phyloP scores from a whole-genome alignment of 352 stramenopile species.

The Halophytophthora batemanensis region DNA sequence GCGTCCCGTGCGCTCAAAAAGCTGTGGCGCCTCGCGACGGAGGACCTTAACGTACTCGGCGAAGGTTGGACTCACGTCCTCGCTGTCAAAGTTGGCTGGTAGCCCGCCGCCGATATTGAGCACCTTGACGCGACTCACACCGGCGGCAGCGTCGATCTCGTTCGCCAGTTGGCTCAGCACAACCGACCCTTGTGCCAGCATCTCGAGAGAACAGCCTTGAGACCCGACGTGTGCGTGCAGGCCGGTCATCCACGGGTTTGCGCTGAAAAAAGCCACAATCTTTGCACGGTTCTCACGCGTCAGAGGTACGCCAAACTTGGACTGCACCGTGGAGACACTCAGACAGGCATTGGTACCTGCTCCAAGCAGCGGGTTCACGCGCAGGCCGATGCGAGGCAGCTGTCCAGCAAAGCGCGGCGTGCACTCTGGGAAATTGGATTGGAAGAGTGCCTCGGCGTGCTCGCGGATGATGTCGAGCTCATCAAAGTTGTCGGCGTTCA shows the following conservation, averaged over 20 bases:
- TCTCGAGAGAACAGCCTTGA: conserved; percentile 79
- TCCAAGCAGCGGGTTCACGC: conserved; percentile 91
- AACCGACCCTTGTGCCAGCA: conserved; percentile 76
- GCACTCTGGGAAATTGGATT: conserved; percentile 68
- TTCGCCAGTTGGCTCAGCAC: conserved; percentile 81
- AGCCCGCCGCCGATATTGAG: conserved; percentile 92
- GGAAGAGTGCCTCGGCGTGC: conserved; percentile 87
- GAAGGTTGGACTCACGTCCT: conserved; percentile 72
- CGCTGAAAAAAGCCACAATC: conserved; percentile 74
- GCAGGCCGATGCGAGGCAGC: conserved; percentile 81
- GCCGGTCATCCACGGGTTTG: conserved; percentile 85
- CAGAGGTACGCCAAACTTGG: conserved; percentile 91
- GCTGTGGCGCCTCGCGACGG: conserved; percentile 53
- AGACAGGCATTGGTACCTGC: conserved; percentile 81
- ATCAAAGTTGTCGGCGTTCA: conserved; percentile 92
- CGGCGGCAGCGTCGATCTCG: conserved; percentile 65
- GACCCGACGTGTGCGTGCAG: conserved; percentile 89
- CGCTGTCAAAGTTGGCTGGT: conserved; percentile 85
- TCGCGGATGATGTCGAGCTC: conserved; percentile 84
- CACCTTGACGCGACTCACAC: conserved; percentile 70
- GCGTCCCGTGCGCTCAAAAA: conserved; percentile 77
- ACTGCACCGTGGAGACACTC: conserved; percentile 86
- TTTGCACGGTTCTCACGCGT: conserved; percentile 44
- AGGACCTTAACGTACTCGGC: conserved; percentile 80
- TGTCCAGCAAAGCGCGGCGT: conserved; percentile 56